These are phyloP conservation scores for Leccinellum luteum DNA, from an alignment of 768 basidiomycete species.

Conservation along the genomic window DNA sequence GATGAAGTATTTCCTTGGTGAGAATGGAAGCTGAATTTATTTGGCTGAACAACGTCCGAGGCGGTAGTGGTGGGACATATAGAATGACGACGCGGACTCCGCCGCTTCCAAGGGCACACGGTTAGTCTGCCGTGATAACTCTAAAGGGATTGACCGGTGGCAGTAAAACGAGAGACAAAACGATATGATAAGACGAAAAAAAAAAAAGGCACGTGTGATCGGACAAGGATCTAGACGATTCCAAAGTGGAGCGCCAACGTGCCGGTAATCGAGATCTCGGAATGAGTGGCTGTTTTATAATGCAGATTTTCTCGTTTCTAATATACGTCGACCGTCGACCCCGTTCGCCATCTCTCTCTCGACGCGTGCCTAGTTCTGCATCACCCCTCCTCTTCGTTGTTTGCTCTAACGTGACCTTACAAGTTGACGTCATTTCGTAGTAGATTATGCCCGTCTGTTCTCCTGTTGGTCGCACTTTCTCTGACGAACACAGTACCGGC, in stretches of 20 bases:
- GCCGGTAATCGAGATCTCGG: slow-evolving; percentile 26
- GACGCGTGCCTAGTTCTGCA: not conserved
- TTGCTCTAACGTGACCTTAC: not conserved
- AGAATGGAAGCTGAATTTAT: not conserved
- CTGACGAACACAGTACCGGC: slow-evolving; percentile 43
- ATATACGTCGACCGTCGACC: slow-evolving; percentile 1
- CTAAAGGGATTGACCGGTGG: not conserved
- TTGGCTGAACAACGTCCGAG: not conserved
- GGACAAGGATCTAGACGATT: slow-evolving; percentile 17
- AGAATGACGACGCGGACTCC: too few species aligned
- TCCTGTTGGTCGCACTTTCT: slow-evolving; percentile 28
- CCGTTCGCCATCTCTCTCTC: not conserved
- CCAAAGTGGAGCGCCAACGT: slow-evolving; percentile 18
- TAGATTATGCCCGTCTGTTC: slow-evolving; percentile 16
- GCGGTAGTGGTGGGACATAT: not conserved
- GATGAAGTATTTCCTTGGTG: not conserved
- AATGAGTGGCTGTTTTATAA: slow-evolving; percentile 1
- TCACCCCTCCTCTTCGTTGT: not conserved
- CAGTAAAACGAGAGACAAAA: not conserved
- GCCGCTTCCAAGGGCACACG: too few species aligned
- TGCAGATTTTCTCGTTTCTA: not conserved
- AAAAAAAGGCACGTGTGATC: slow-evolving; percentile 20
- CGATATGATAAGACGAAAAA: slow-evolving; percentile 13
- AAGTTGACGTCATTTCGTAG: slow-evolving; percentile 9
- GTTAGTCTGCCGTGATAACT: not conserved